These are phyloP conservation scores for Nemania sp. DNA, from an alignment of 2,329 filamentous ascomycete genomes.

Conservation along the genomic window DNA sequence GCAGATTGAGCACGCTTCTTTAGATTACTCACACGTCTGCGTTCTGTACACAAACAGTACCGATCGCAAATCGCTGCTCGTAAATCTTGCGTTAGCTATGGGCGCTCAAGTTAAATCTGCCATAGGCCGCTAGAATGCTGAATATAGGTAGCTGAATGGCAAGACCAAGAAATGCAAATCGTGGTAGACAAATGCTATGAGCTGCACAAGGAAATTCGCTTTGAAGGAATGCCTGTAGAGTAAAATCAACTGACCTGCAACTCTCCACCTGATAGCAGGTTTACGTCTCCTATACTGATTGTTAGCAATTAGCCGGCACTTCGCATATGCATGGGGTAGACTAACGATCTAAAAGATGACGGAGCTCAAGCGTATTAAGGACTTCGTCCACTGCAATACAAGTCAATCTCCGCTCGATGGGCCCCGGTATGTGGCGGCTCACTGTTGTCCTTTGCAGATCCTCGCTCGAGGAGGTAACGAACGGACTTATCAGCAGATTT, in stretches of 20 bases:
- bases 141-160: too few species aligned
- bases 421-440: background rate
- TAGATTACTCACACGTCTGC: conserved; percentile 67
- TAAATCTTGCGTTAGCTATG: background rate
- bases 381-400: conserved; percentile 65
- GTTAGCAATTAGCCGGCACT: background rate
- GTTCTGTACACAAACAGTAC: conserved; percentile 91
- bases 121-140: too few species aligned
- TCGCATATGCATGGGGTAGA: background rate
- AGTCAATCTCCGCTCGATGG: conserved; percentile 1
- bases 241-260: conserved; percentile 52
- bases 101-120: background rate
- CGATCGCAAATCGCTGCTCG: conserved; percentile 88
- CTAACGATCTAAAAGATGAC: conserved; percentile 83
- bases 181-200: too few species aligned
- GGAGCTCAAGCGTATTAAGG: conserved; percentile 80
- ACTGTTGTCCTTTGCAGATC: conserved; percentile 73
- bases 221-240: background rate
- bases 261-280: conserved; percentile 91
- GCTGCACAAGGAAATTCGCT: background rate
- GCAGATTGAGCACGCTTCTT: too few species aligned
- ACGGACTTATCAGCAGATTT: conserved; percentile 81
- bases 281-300: conserved; percentile 63
- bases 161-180: too few species aligned
- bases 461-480: conserved; percentile 73